Conservation (phyloP, 2,329 filamentous ascomycete genomes). For the Neobulgaria alba region DNA sequence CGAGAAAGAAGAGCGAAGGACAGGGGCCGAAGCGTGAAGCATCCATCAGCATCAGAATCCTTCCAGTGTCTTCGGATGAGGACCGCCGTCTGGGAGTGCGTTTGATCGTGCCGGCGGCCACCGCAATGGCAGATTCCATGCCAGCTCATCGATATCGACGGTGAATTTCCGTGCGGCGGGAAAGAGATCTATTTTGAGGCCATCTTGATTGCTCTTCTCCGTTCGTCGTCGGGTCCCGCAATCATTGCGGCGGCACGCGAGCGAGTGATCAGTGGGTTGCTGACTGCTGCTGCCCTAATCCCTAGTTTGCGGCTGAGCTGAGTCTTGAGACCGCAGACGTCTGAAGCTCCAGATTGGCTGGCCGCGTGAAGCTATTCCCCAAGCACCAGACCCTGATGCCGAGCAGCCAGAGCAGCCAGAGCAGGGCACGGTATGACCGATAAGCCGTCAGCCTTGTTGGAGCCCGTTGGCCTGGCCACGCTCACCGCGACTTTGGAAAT, state of each 20-base stretch:
- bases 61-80: too few relatives aligned
- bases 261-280: too few relatives aligned
- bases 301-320: conserved; percentile 4
- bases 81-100: too few relatives aligned
- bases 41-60: too few relatives aligned
- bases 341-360: not conserved
- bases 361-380: not conserved
- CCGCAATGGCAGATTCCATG: not conserved
- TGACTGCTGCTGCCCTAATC: too few relatives aligned
- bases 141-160: too few relatives aligned
- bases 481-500: conserved; percentile 10
- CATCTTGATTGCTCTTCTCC: not conserved
- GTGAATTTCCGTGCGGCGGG: too few relatives aligned
- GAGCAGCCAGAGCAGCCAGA: not conserved
- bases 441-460: not conserved
- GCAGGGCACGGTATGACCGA: conserved; percentile 1
- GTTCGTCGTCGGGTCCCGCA: not conserved
- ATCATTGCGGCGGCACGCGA: not conserved
- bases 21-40: too few relatives aligned
- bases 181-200: too few relatives aligned
- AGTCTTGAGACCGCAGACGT: conserved; percentile 1
- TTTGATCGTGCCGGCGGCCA: too few relatives aligned
- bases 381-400: not conserved
- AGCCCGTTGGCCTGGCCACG: conserved; percentile 12
- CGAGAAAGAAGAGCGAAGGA: too few relatives aligned